Conservation (phyloP, 2,329 filamentous ascomycete genomes). For the Xylaria sp. region DNA sequence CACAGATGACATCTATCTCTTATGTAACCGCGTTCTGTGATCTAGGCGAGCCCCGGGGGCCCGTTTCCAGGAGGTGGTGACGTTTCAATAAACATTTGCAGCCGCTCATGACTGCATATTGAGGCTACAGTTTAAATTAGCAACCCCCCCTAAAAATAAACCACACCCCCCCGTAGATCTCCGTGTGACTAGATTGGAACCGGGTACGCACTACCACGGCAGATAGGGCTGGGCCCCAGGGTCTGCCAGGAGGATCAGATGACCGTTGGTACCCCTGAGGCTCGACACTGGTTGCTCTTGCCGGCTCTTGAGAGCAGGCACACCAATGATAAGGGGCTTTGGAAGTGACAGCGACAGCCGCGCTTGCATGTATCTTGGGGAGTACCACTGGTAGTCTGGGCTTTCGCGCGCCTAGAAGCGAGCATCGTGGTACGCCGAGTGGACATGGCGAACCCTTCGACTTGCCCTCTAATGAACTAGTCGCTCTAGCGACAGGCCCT, state of each 20-base stretch:
- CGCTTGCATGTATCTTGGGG: constrained; percentile 21
- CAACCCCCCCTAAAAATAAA: constrained; percentile 42
- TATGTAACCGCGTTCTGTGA: constrained; percentile 4
- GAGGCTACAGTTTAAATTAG: constrained; percentile 44
- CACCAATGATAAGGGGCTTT: constrained; percentile 27
- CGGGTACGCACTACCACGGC: constrained; percentile 20
- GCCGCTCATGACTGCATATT: constrained; percentile 39
- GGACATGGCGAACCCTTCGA: constrained; percentile 9
- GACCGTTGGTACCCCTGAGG: constrained; percentile 17
- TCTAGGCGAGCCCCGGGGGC: constrained; percentile 1
- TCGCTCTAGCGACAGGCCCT: constrained; percentile 1
- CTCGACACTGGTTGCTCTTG: constrained; percentile 6
- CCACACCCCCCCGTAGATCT: constrained; percentile 30
- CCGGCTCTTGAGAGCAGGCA: constrained; percentile 8
- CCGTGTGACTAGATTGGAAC: constrained; percentile 18
- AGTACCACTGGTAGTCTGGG: constrained; percentile 11
- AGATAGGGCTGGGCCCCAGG: constrained; percentile 23
- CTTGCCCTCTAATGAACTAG: constrained; percentile 7
- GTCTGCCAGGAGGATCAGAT: constrained; percentile 16
- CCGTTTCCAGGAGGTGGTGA: constrained; percentile 34
- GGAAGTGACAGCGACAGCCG: constrained; percentile 22
- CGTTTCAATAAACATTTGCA: constrained; percentile 41
- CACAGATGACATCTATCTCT: constrained; percentile 3
- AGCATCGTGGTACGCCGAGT: constrained; percentile 11
- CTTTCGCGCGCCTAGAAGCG: constrained; percentile 14